Base-by-base conservation (phyloP, 129 eudicot genomes). In the Pseudognaphalium luteoalbum region DNA sequence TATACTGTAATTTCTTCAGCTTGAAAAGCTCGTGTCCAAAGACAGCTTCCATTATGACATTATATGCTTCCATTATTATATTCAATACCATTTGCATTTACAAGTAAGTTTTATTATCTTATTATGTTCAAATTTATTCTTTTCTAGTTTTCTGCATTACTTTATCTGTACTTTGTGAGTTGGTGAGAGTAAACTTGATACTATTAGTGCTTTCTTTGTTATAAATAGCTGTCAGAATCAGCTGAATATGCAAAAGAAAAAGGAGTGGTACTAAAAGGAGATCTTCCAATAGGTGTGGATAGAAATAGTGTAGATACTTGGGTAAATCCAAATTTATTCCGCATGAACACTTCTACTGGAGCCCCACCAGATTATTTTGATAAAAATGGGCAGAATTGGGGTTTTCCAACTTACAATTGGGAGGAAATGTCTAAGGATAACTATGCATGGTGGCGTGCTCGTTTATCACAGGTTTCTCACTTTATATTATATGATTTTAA, bases 391-490 rank as follows among this genome's bases (percentile, higher is more conserved):
- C 99, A 95, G 62, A 95, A 95, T 82, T 95, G 99, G 99, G 99
- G 99, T 9, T 95, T 95, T 68, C 99, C 99, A 7, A 95, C 97
- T 73, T 95, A 95, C 76, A 95, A 95, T 72, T 95, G 99, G 99
- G 99, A 91, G 80, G 99, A 95, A 76, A 95, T 95, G 99, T 95
- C 99, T 25, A 95, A 95, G 79, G 99, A 95, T 76, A 95, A 95
- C 82, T 95, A 95, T 86, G 99, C 79, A 67, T 95, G 99, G 99
- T 95, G 99, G 99, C 95, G 97, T 83, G 95, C 87, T 78, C 99
- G 99, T 81, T 74, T 95, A 76, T 87, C 99, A 51, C 99, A 95
- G 99, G 99, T 91, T 65, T 50, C 14, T 74, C 21, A 54, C 64
- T 66, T 78, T 12, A 65, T 44, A 41, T 19, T 11, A 3, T 64